Base-by-base conservation (phyloP, 805 yeast genomes). In the Candida maris region DNA sequence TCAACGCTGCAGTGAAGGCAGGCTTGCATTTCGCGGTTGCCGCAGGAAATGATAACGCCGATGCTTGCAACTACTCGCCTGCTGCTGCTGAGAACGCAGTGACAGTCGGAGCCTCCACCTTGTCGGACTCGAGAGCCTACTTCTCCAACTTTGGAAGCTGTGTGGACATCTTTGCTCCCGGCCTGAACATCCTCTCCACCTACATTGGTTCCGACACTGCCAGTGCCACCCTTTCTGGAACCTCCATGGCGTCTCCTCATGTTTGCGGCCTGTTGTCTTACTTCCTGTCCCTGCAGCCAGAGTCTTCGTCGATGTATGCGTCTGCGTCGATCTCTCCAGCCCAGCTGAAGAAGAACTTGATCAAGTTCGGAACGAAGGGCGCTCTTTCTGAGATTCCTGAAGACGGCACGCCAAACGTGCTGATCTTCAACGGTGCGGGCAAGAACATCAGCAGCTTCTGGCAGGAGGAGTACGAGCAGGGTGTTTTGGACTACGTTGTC, bases 241-340 rank as follows among this genome's bases (percentile, higher is more conserved):
- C 97, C 8, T 91, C 97, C 12, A 91, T 91, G 98, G 96, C 97
- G 16, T 84, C 97, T 25, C 97, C 98, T 30, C 96, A 88, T 57
- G 89, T 89, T 50, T 81, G 88, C 42, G 98, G 98, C 51, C 72
- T 91, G 61, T 77, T 88, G 56, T 76, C 96, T 6, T 91, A 91
- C 73, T 91, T 77, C 67, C 69, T 89, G 59, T 82, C 95, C 5
- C 75, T 88, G 62, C 86, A 84, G 66, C 95, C 96, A 48, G 82
- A 75, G 30, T 61, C 78, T 10, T 76, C 71, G 32, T 80, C 88
- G 34, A 77, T 76, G 57, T 84, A 73, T 57, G 70, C 75, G 46
- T 70, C 79, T 17, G 73, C 73, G 31, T 56, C 68, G 26, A 68
- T 84, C 34, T 71, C 89, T 10, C 86, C 95, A 41, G 75, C 71